phyloP scores from a whole-genome alignment of 768 basidiomycete genomes.

The Lactifluus hygrophoroides region DNA sequence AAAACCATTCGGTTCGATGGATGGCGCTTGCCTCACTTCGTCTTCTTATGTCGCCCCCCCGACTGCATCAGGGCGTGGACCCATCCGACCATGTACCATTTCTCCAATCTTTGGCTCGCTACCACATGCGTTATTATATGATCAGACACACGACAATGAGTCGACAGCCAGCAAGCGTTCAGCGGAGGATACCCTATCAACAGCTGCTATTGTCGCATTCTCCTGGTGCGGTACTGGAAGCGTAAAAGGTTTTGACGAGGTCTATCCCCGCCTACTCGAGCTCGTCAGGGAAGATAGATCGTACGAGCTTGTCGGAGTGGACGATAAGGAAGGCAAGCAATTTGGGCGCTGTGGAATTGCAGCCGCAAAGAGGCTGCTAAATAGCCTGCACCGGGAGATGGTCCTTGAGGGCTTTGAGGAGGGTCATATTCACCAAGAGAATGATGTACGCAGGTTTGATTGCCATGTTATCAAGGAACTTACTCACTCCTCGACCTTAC shows the following conservation, averaged over 20 bases:
- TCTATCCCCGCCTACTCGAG: constrained; percentile 91
- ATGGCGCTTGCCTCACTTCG: constrained; percentile 72
- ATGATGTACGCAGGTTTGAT: constrained; percentile 48
- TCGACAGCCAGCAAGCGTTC: constrained; percentile 83
- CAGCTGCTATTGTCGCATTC: constrained; percentile 89
- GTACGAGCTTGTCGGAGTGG: constrained; percentile 62
- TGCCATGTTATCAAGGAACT: not conserved
- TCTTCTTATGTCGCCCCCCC: constrained; percentile 54
- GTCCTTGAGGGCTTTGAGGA: constrained; percentile 78
- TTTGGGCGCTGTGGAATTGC: constrained; percentile 27
- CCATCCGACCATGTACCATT: constrained; percentile 61
- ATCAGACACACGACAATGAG: constrained; percentile 97
- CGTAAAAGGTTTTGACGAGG: constrained; percentile 94
- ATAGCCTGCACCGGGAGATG: constrained; percentile 89
- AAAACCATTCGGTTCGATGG: constrained; percentile 97
- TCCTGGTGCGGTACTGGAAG: constrained; percentile 83
- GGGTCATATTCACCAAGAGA: constrained; percentile 95
- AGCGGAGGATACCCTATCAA: constrained; percentile 92
- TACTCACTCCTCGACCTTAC: not conserved
- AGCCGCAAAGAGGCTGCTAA: constrained; percentile 56
- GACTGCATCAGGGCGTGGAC: constrained; percentile 78
- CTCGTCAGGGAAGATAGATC: constrained; percentile 75
- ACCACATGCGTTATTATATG: constrained; percentile 92
- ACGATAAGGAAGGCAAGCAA: constrained; percentile 18
- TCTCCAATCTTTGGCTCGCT: constrained; percentile 75